A percentile compares a stretch with the other conserved stretches of the same genome.
Conservation (phyloP, 345 rosid species). For the Carallia brachiata region DNA sequence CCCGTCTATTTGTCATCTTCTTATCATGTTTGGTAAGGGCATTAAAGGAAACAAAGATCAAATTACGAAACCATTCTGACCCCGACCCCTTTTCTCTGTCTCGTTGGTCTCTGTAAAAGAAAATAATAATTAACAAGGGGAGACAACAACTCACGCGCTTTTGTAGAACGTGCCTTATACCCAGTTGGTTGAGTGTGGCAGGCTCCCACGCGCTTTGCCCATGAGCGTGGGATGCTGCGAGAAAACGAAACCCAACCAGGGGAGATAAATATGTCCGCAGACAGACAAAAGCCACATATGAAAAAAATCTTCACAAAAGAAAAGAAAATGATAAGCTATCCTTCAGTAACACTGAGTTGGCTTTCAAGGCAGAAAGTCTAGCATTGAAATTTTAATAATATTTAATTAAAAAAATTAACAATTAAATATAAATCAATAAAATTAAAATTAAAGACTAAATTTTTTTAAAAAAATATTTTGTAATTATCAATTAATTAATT, state of each 20-base stretch:
- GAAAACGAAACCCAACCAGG: slow-evolving; percentile 1
- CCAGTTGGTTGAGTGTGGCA: no score
- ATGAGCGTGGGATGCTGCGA: slow-evolving; percentile 1
- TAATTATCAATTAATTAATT: no score
- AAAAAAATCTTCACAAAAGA: neutral
- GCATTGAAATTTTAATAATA: no score
- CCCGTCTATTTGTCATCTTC: no score
- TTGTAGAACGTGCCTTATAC: neutral
- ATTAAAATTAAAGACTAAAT: no score
- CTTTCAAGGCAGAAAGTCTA: no score
- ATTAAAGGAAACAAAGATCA: neutral
- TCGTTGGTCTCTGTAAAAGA: slow-evolving; percentile 29
- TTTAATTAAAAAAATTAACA: no score
- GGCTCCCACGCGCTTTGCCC: neutral
- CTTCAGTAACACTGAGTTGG: no score
- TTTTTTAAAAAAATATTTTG: neutral
- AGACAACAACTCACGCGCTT: slow-evolving; percentile 16
- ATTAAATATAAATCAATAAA: no score
- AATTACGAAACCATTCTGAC: slow-evolving; percentile 26
- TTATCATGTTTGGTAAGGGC: slow-evolving; percentile 5
- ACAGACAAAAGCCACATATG: slow-evolving; percentile 16
- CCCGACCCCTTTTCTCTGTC: slow-evolving; percentile 26
- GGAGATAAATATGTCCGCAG: slow-evolving; percentile 15
- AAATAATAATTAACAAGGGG: slow-evolving; percentile 20
- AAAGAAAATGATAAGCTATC: no score